Base-by-base conservation (phyloP, 2,329 filamentous ascomycete genomes). In the Cercospora sp. region DNA sequence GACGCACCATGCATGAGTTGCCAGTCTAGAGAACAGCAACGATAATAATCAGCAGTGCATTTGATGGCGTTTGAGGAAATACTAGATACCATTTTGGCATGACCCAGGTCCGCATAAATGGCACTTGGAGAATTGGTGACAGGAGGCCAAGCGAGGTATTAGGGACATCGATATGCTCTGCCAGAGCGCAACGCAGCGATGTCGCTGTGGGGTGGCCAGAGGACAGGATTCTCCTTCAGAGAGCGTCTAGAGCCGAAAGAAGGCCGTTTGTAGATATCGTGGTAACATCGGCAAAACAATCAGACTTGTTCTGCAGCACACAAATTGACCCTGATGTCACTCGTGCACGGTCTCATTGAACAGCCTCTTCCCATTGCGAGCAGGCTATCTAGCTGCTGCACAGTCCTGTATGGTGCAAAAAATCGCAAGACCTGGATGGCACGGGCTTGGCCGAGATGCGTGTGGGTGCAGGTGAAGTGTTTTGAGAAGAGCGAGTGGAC, bases 11-110 rank as follows among this genome's bases (percentile, higher is more conserved):
- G 39, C 45, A 33, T 30, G 23, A 51, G 13, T 16, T 30, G 42
- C 30, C n/a, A n/a, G 55, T 36, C n/a, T 20, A 16, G 55, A 33
- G 28, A 12, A 31, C 16, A 28, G 28, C 28, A 36, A 59, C 31
- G 18, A n/a, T 6, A 59, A 59, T 59, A 59, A 59, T 53, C 48
- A 53, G 26, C 60, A 31, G 23, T 51, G 57, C 62, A 64, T 64
- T 63, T 33, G 20, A 33, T 28, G 59, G 60, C 67, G 59, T 66
- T 62, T 48, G 33, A 65, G 31, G 33, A 60, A 31, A 51, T 33
- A 64, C 20, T 64, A 64, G 62, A 64, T 64, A 64, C 62, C 62
- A 63, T 23, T 55, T 53, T 63, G 61, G 61, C 61, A 64, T 28
- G 33, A 59, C 53, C 31, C 51, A 45, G 51, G 61, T 63, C 61